Evolutionary conservation across 805 yeast genomes (phyloP).

Genomic region (Wickerhamomyces strasburgensis): DNA sequence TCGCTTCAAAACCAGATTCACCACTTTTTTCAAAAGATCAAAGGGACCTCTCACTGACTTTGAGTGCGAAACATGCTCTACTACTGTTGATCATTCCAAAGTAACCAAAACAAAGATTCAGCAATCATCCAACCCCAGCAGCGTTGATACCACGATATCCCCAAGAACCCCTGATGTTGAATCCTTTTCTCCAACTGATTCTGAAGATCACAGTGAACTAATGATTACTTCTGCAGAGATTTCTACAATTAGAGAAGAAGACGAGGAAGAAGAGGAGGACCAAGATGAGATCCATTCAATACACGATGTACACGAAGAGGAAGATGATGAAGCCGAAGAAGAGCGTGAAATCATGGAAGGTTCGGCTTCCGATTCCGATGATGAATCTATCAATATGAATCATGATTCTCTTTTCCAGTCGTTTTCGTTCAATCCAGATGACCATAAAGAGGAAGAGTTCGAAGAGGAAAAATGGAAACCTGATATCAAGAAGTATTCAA

Average conservation of each 20-base stretch:
- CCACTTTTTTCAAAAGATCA: neutral
- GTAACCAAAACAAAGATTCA: too few relatives aligned
- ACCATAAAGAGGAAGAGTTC: slow-evolving; percentile 16
- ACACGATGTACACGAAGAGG: slow-evolving; percentile 16
- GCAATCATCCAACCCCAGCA: too few relatives aligned
- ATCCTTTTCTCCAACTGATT: neutral
- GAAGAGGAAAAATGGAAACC: slow-evolving; percentile 43
- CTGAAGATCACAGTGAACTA: too few relatives aligned
- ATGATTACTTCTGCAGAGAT: neutral
- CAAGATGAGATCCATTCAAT: slow-evolving; percentile 17
- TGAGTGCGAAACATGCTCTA: neutral
- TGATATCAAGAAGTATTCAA: slow-evolving; percentile 29
- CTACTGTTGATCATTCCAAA: neutral
- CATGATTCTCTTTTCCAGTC: slow-evolving; percentile 9
- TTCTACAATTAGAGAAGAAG: slow-evolving; percentile 12
- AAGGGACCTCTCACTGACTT: neutral
- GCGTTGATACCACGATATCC: too few relatives aligned
- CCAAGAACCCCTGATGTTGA: neutral
- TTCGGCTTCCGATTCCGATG: slow-evolving; percentile 14
- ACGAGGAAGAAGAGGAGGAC: slow-evolving; percentile 25
- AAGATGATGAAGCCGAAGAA: slow-evolving; percentile 21
- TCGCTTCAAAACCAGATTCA: neutral
- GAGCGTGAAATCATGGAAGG: slow-evolving; percentile 9
- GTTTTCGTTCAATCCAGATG: slow-evolving; percentile 12
- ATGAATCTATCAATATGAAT: slow-evolving; percentile 18